Conservation (phyloP, 805 yeast species). For the Metschnikowia kunwiensis region DNA sequence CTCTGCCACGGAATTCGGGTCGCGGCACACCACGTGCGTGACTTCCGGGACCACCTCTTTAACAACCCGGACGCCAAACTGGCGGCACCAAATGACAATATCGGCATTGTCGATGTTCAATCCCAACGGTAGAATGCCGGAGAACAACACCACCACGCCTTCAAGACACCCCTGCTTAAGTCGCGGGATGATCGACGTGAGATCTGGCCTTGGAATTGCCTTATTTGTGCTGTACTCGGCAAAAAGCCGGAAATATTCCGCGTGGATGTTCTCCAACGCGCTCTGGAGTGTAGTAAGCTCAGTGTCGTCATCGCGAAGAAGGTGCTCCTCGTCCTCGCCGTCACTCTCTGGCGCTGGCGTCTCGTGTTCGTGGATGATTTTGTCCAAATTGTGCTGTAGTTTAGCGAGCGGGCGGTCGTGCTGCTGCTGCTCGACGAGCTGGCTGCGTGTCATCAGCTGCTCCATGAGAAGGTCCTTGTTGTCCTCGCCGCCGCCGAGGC, state of each 20-base stretch:
- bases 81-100: slow-evolving; percentile 86
- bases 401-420: slow-evolving; percentile 82
- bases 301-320: slow-evolving; percentile 74
- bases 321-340: slow-evolving; percentile 42
- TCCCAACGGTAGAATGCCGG: slow-evolving; percentile 90
- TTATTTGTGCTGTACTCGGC: slow-evolving; percentile 8
- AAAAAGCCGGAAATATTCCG: slow-evolving; percentile 49
- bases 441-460: slow-evolving; percentile 62
- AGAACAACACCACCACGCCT: slow-evolving; percentile 70
- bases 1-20: slow-evolving; percentile 35
- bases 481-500: slow-evolving; percentile 50
- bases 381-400: slow-evolving; percentile 69
- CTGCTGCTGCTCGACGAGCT: slow-evolving; percentile 73
- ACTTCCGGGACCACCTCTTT: slow-evolving; percentile 64
- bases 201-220: slow-evolving; percentile 48
- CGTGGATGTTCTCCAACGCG: slow-evolving; percentile 64
- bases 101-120: slow-evolving; percentile 70
- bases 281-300: slow-evolving; percentile 64
- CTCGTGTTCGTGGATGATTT: slow-evolving; percentile 35
- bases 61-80: slow-evolving; percentile 86
- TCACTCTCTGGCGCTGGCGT: slow-evolving; percentile 24
- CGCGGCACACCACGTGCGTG: slow-evolving; percentile 85
- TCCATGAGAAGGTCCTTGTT: slow-evolving; percentile 47
- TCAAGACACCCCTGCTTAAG: slow-evolving; percentile 67
- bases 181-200: slow-evolving; percentile 67